Conservation (phyloP, 2,329 filamentous ascomycete species). For the Sclerotinia trifoliorum region DNA sequence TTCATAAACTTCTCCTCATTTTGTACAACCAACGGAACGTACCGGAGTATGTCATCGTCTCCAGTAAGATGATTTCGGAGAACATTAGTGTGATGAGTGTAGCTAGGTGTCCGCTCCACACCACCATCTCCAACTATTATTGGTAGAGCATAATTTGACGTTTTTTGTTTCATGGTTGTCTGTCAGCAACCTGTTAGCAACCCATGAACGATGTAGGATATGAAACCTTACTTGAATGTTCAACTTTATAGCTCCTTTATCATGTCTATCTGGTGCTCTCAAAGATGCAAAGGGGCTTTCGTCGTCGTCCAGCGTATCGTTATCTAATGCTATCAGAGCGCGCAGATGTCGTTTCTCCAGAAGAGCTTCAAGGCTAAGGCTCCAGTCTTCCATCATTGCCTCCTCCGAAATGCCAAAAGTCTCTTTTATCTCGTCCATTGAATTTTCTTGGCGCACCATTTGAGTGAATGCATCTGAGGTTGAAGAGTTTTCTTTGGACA, state of each 20-base stretch:
- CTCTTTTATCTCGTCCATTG: not conserved
- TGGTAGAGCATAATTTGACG: constrained; percentile 21
- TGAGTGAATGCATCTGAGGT: not conserved
- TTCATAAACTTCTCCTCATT: constrained; percentile 20
- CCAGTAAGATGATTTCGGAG: constrained; percentile 33
- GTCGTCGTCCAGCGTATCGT: constrained; percentile 23
- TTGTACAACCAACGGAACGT: constrained; percentile 31
- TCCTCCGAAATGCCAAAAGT: not conserved
- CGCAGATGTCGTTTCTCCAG: not conserved
- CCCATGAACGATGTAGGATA: not conserved
- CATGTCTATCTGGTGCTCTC: constrained; percentile 19
- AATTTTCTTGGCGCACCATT: not conserved
- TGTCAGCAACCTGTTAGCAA: constrained; percentile 29
- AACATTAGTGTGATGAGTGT: constrained; percentile 32
- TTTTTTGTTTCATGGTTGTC: constrained; percentile 26
- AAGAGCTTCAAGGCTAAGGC: not conserved
- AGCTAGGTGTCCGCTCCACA: constrained; percentile 31
- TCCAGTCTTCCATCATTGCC: constrained; percentile 2
- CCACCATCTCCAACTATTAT: constrained; percentile 23
- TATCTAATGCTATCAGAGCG: not conserved
- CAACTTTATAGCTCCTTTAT: constrained; percentile 16
- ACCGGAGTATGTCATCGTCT: constrained; percentile 36
- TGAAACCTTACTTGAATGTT: constrained; percentile 25
- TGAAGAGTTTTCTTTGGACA: not conserved
- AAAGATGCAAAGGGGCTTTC: constrained; percentile 32